Conservation (phyloP, 2,329 filamentous ascomycete genomes). For the Sporothrix inflata region DNA sequence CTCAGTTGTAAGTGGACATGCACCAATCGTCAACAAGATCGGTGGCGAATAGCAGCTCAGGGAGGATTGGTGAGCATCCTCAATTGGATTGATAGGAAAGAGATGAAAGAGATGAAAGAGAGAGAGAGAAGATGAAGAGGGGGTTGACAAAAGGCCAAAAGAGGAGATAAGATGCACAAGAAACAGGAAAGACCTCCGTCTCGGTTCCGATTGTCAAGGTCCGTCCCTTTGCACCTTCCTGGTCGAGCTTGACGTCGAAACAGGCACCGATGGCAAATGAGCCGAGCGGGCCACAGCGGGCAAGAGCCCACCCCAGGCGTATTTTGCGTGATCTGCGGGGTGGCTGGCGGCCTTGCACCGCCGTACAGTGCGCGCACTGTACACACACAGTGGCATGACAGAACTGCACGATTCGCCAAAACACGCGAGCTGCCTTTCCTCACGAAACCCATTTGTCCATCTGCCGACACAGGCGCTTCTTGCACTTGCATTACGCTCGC, state of each 20-base stretch:
- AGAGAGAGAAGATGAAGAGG: background rate
- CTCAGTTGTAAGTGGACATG: background rate
- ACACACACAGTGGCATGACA: background rate
- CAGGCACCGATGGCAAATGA: slow-evolving; percentile 27
- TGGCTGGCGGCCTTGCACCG: slow-evolving; percentile 14
- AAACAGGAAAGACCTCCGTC: slow-evolving; percentile 2
- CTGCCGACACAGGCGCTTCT: background rate
- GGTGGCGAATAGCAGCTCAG: background rate
- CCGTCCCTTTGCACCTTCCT: slow-evolving; percentile 26
- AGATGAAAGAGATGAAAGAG: background rate
- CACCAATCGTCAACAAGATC: background rate
- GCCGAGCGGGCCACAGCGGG: background rate
- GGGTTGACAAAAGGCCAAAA: background rate
- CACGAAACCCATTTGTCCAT: background rate
- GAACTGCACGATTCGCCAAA: background rate
- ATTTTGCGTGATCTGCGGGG: slow-evolving; percentile 26
- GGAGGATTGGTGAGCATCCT: background rate
- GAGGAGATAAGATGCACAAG: slow-evolving; percentile 2
- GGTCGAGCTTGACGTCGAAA: slow-evolving; percentile 29
- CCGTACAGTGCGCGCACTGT: slow-evolving; percentile 5
- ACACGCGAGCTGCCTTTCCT: background rate
- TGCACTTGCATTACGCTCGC: background rate
- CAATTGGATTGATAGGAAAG: background rate
- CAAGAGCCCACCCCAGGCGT: background rate
- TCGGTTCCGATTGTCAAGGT: slow-evolving; percentile 10